Evolutionary conservation across 768 basidiomycete species (phyloP).

Genomic region (Naganishia onofrii): DNA sequence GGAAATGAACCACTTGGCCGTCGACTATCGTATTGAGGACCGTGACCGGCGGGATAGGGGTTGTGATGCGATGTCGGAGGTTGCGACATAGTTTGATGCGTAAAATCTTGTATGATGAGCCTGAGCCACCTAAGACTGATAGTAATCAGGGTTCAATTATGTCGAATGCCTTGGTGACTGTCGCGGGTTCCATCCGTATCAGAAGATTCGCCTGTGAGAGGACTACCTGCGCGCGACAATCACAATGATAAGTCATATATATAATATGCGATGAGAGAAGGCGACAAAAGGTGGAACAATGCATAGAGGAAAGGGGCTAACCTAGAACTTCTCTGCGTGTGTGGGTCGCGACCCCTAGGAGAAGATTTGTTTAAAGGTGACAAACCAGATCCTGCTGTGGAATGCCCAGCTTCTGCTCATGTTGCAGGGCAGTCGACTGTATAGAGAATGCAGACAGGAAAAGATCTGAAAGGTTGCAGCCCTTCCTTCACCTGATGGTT

Average conservation of each 20-base stretch:
- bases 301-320: not conserved
- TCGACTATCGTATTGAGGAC: constrained; percentile 1
- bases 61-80: not conserved
- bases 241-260: not conserved
- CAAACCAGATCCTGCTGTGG: not conserved
- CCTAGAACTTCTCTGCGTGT: not conserved
- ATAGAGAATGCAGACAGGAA: not conserved
- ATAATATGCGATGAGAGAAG: not conserved
- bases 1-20: constrained; percentile 2
- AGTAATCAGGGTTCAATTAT: not conserved
- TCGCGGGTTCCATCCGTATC: not conserved
- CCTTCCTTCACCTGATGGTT: not conserved
- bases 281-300: not conserved
- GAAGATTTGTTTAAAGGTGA: not conserved
- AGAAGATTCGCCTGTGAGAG: not conserved
- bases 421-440: not conserved
- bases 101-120: not conserved
- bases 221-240: constrained; percentile 1
- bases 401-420: not conserved
- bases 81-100: not conserved
- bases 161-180: not conserved
- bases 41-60: constrained; percentile 7
- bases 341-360: not conserved
- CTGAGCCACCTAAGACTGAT: not conserved
- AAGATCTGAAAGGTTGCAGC: not conserved